Conservation (phyloP, 345 rosid species). For the Citrus glauca region DNA sequence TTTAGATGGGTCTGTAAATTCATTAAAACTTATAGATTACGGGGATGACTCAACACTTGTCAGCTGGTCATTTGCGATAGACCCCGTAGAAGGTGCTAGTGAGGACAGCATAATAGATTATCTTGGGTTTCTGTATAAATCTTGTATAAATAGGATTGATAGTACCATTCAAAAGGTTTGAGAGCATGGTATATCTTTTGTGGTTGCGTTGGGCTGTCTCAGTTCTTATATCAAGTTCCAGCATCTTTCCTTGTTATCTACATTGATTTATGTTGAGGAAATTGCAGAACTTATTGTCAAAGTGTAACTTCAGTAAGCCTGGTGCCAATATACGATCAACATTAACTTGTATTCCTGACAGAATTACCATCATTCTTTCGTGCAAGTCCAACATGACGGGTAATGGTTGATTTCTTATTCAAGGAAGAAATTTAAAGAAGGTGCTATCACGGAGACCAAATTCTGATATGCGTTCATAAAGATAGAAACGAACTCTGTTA, state of each 20-base stretch:
- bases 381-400: not conserved
- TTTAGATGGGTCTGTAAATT: constrained; percentile 43
- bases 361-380: not conserved
- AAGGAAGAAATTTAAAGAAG: too few species aligned
- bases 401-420: too few species aligned
- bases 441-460: not conserved
- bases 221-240: not conserved
- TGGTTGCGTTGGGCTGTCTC: not conserved
- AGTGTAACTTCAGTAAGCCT: not conserved
- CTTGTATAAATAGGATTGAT: constrained; percentile 41
- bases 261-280: not conserved
- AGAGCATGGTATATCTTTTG: not conserved
- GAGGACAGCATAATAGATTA: constrained; percentile 40
- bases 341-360: not conserved
- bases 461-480: not conserved
- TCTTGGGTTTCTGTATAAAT: constrained; percentile 51
- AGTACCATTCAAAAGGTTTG: constrained; percentile 24
- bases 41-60: constrained; percentile 36
- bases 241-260: not conserved
- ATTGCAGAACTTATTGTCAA: not conserved
- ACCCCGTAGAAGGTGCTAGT: constrained; percentile 37
- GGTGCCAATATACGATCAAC: not conserved
- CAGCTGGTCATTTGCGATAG: constrained; percentile 43
- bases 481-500: not conserved
- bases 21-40: constrained; percentile 38